Base-by-base conservation (phyloP, 2,329 filamentous ascomycete species). In the Sarocladiaceae sp. region DNA sequence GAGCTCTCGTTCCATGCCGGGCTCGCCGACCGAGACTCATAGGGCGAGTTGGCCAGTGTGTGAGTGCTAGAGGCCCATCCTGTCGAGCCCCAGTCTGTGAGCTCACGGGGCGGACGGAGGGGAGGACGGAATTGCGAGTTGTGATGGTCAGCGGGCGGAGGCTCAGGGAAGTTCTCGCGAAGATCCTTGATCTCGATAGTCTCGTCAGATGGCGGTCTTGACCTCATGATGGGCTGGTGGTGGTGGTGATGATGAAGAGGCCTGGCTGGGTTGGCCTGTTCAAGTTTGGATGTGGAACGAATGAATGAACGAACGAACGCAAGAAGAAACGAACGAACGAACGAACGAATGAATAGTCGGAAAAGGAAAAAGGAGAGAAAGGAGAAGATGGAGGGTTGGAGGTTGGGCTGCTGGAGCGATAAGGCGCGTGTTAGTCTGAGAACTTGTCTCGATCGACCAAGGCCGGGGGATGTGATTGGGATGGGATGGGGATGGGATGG, bases 31-130 rank as follows among this genome's bases (percentile, higher is more conserved):
- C 40, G 26, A 12, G 40, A 43, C 21, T 32, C 40, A 33, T 43
- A 43, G n/a, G 40, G 40, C 27, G 40, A 33, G 33, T 44, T 43
- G 4, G 40, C 42, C 10, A 48, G 35, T 4, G 47, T 49, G 13
- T 46, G 44, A 6, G 35, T 42, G 27, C 47, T 49, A 12, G 47
- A 45, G 21, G 31, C 43, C 47, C 47, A 49, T 37, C 24, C 29
- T 16, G 40, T 19, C 40, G 40, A 43, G 26, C 19, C 26, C 9
- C n/a, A 32, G 12, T 43, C 40, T 11, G 40, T 43, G 26, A 43
- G 19, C 13, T 43, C 40, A 19, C 40, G 40, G 33, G 26, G 40
- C 24, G 40, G 40, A 7, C 40, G 40, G 11, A 33, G 40, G 12
- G 40, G 40, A 32, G 26, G 40, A 18, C 33, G 29, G 26, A 33